Percentiles rank a stretch among this genome's conserved stretches.
phyloP scores from a whole-genome alignment of 257 asterid species.

The Capsicum pubescens region DNA sequence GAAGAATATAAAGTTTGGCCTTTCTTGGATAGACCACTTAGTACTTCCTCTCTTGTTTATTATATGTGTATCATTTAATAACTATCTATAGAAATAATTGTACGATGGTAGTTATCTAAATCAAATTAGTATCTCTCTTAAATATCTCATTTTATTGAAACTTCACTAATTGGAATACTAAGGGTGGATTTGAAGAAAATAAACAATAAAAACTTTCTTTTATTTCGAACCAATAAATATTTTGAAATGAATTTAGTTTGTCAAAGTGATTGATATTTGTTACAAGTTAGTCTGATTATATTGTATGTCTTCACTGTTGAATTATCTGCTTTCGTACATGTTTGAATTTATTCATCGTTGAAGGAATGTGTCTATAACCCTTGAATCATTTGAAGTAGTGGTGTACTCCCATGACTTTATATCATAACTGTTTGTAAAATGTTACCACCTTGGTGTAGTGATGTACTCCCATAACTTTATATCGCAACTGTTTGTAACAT shows the following conservation, averaged over 20 bases:
- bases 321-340: not conserved
- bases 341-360: not conserved
- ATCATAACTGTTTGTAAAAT: not conserved
- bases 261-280: not conserved
- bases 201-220: not conserved
- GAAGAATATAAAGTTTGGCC: not conserved
- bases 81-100: not conserved
- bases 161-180: not conserved
- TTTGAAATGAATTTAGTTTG: not conserved
- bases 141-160: not conserved
- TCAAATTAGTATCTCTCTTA: not conserved
- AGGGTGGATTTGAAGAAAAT: not conserved
- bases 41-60: too few species aligned
- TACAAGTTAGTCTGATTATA: not conserved
- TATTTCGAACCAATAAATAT: not conserved
- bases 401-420: not conserved
- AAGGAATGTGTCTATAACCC: not conserved
- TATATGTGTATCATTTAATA: not conserved
- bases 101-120: not conserved
- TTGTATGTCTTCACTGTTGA: not conserved
- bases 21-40: not conserved
- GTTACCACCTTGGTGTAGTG: not conserved
- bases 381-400: conserved; percentile 16
- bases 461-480: not conserved
- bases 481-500: not conserved